A percentile compares a stretch with the other conserved stretches of the same genome.
Evolutionary conservation across 345 rosid species (phyloP).

Genomic region (Moricandia arvensis): DNA sequence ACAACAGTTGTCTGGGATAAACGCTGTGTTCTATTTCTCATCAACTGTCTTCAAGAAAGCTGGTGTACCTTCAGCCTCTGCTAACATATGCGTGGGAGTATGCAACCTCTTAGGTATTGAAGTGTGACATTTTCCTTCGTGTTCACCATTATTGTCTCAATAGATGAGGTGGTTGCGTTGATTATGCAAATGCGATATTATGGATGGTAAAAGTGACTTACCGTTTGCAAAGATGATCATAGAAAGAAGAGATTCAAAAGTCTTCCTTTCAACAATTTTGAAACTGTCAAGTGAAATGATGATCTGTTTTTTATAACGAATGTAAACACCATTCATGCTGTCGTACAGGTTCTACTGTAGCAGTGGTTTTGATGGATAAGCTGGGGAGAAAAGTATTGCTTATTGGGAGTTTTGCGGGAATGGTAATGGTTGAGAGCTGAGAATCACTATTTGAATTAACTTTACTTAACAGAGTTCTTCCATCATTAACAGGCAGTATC

Average conservation of each 20-base stretch:
- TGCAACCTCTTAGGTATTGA: constrained; percentile 73
- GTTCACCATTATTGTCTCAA: constrained; percentile 8
- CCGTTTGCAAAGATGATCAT: constrained; percentile 6
- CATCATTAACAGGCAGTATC: constrained; percentile 55
- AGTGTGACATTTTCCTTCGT: neutral
- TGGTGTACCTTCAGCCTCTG: constrained; percentile 85
- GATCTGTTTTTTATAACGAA: constrained; percentile 11
- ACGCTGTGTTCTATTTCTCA: constrained; percentile 94
- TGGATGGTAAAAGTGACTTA: neutral
- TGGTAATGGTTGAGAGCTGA: constrained; percentile 50
- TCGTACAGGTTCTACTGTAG: constrained; percentile 65
- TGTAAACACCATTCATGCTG: constrained; percentile 21
- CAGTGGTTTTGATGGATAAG: constrained; percentile 87
- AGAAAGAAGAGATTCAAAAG: neutral
- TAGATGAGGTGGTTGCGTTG: constrained; percentile 11
- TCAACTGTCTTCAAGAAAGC: constrained; percentile 88
- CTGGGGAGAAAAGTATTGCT: constrained; percentile 88
- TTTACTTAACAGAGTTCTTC: neutral
- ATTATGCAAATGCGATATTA: neutral
- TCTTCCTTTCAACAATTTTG: neutral
- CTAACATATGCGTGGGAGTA: constrained; percentile 76
- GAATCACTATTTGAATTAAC: constrained; percentile 6
- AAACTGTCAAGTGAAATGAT: constrained; percentile 11
- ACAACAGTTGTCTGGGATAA: constrained; percentile 97
- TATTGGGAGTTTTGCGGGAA: constrained; percentile 85